phyloP scores from a whole-genome alignment of 352 stramenopile species.

The Pythium diclinum region DNA sequence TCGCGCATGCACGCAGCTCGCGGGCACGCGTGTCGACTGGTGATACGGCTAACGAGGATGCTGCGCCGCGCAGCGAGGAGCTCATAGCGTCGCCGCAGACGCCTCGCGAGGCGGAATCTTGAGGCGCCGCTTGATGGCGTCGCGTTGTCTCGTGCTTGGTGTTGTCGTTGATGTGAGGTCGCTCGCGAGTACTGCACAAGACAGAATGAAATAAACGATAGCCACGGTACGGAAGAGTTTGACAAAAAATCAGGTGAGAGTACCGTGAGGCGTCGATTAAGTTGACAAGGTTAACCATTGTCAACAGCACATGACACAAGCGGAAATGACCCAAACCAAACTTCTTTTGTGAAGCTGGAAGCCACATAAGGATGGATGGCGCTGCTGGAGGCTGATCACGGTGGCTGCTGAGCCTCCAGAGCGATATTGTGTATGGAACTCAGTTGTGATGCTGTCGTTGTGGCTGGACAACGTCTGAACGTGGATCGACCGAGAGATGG shows the following conservation, averaged over 20 bases:
- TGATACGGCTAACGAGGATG: background rate
- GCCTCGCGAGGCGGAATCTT: background rate
- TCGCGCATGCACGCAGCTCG: slow-evolving; percentile 30
- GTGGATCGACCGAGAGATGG: too few species aligned
- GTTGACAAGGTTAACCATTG: background rate
- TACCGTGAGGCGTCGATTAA: background rate
- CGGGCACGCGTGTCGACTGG: slow-evolving; percentile 19
- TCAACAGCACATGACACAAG: background rate
- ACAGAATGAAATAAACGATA: slow-evolving; percentile 9
- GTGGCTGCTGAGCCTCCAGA: too few species aligned
- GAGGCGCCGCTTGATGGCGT: slow-evolving; percentile 8
- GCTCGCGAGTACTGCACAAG: background rate
- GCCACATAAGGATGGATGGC: too few species aligned
- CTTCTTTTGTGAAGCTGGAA: too few species aligned
- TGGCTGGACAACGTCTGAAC: too few species aligned
- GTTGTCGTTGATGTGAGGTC: slow-evolving; percentile 8
- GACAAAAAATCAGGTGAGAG: background rate
- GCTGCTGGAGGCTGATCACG: too few species aligned
- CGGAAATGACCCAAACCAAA: too few species aligned
- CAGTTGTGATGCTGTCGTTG: too few species aligned
- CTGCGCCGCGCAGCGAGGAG: background rate
- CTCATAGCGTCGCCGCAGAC: slow-evolving; percentile 8
- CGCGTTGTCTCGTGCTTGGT: background rate
- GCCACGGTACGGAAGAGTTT: background rate
- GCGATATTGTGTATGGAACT: too few species aligned